Evolutionary conservation across 1,139 yeast genomes (phyloP), one percentile per base, ranked within the genome.

Genomic region (Hemisphaericaspora xylofermentans): DNA sequence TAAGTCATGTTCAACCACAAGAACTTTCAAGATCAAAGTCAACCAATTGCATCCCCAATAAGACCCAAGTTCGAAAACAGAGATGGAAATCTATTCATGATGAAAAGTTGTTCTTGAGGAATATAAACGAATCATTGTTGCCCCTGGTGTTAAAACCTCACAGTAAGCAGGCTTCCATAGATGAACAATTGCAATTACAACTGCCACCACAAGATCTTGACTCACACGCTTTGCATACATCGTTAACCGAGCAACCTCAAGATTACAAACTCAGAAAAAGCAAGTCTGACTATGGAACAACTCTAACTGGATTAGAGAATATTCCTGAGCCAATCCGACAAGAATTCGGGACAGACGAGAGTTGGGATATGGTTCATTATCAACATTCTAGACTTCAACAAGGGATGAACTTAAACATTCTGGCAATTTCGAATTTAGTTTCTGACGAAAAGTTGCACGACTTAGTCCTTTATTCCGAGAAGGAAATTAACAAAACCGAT

Each of bases 291-390:
- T 52, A 54, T 33, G 50, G 49, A 19, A 37, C 51, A 18, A 40
- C 53, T 6, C 47, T 66, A 33, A 46, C 48, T 6, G 73, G 71
- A 10, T 58, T 69, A 36, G 69, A 66, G 41, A 51, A 50, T 22
- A 67, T 69, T 28, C 73, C 74, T 6, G 48, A 44, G 32, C 39
- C 59, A 0, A 41, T 48, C 44, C 54, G 49, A 56, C 29, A 57
- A 54, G 35, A 63, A 67, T 12, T 57, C 68, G 8, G 14, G 51
- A 61, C 22, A 64, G 66, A 24, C 68, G 74, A 74, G 6, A 60
- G 62, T 25, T 49, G 52, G 6, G 56, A 62, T 36, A 42, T 56
- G 7, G 50, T 51, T 8, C 27, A 43, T 3, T 69, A 69, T 56
- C 46, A 52, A 7, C 57, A 59, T 24, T 42, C 43, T 6, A 47